A percentile compares a stretch with the other conserved stretches of the same genome.
These are phyloP conservation scores for Metarhizium album DNA, from an alignment of 2,329 filamentous ascomycete species.

Conservation along the genomic window DNA sequence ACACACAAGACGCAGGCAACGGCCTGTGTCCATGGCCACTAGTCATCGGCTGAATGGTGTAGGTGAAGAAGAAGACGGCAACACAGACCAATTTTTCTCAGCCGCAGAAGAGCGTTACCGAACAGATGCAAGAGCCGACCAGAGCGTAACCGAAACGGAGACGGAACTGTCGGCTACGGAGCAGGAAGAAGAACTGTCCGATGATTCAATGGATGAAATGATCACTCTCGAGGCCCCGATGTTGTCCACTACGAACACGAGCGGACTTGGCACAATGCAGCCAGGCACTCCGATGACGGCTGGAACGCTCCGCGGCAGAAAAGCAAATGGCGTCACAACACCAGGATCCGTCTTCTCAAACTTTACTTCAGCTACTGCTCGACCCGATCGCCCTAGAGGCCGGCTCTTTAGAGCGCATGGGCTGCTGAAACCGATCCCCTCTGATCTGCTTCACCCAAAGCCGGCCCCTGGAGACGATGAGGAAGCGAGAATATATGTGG, in stretches of 20 bases:
- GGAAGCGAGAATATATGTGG: slow-evolving; percentile 80
- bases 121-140: slow-evolving; percentile 47
- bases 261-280: slow-evolving; percentile 68
- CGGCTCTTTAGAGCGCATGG: slow-evolving; percentile 80
- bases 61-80: slow-evolving; percentile 63
- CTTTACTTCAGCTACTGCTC: slow-evolving; percentile 74
- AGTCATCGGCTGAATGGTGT: slow-evolving; percentile 42
- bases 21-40: slow-evolving; percentile 33
- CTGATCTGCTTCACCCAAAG: slow-evolving; percentile 75
- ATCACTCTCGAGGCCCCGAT: slow-evolving; percentile 78
- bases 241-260: slow-evolving; percentile 65
- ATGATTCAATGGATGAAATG: slow-evolving; percentile 87
- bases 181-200: slow-evolving; percentile 66
- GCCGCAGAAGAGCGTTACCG: slow-evolving; percentile 70
- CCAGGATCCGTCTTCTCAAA: slow-evolving; percentile 84
- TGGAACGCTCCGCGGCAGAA: slow-evolving; percentile 45
- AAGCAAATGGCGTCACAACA: slow-evolving; percentile 63
- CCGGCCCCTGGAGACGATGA: slow-evolving; percentile 72
- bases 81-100: slow-evolving; percentile 86
- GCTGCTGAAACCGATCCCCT: slow-evolving; percentile 58
- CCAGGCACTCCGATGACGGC: slow-evolving; percentile 70
- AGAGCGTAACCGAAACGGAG: slow-evolving; percentile 50
- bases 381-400: slow-evolving; percentile 59
- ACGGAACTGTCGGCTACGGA: slow-evolving; percentile 52
- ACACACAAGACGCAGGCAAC: slow-evolving; percentile 41